Evolutionary conservation across 1,284 basidiomycete genomes (phyloP).

Genomic region (Sporisorium graminicola): DNA sequence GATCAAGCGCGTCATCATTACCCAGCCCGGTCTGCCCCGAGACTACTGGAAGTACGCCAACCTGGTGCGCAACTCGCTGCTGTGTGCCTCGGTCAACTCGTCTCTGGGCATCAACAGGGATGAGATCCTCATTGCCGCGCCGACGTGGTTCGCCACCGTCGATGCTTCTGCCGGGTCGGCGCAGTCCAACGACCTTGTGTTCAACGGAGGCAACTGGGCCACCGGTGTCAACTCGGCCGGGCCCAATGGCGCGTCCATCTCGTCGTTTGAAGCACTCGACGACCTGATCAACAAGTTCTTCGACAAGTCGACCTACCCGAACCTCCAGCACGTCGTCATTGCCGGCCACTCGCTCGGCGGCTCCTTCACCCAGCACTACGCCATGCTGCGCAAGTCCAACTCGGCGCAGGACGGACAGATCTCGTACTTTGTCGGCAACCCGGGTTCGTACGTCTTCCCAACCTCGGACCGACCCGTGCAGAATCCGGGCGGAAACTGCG

Average conservation of each 20-base stretch:
- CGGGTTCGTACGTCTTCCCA: conserved; percentile 58
- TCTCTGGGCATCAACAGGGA: conserved; percentile 50
- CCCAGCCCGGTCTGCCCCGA: conserved; percentile 56
- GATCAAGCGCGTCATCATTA: conserved; percentile 59
- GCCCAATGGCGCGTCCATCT: conserved; percentile 38
- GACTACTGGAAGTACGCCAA: conserved; percentile 66
- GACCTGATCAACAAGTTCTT: conserved; percentile 54
- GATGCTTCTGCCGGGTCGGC: conserved; percentile 52
- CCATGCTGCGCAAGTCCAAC: conserved; percentile 57
- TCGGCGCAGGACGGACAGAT: conserved; percentile 40
- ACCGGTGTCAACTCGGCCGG: conserved; percentile 49
- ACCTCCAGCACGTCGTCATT: conserved; percentile 55
- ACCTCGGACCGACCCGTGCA: conserved; percentile 44
- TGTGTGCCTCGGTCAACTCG: conserved; percentile 53
- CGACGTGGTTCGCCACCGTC: conserved; percentile 49
- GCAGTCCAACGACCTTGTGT: conserved; percentile 52
- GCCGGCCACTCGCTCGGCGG: conserved; percentile 65
- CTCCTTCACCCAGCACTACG: conserved; percentile 60
- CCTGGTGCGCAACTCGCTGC: conserved; percentile 57
- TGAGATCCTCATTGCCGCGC: conserved; percentile 59
- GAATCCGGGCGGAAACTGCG: conserved; percentile 40
- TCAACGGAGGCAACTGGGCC: conserved; percentile 43
- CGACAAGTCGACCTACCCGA: conserved; percentile 59
- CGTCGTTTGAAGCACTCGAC: conserved; percentile 59
- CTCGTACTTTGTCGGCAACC: conserved; percentile 60